phyloP scores from a whole-genome alignment of 73 alveolate genomes.

The Paramecium octaurelia region DNA sequence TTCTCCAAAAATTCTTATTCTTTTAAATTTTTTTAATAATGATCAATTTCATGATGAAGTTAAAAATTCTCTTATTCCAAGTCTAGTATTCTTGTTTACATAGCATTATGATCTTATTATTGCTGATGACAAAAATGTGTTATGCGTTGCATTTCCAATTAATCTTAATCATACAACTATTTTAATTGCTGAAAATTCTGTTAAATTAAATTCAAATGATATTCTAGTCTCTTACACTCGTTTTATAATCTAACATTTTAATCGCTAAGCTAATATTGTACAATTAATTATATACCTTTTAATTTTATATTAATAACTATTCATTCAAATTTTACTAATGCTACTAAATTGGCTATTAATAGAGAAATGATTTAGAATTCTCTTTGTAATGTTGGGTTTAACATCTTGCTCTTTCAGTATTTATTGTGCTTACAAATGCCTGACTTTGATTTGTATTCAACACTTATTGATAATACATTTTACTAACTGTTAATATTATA shows the following conservation, averaged over 20 bases:
- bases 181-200: background rate
- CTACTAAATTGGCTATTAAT: background rate
- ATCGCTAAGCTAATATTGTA: background rate
- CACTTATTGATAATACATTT: background rate
- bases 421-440: background rate
- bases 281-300: background rate
- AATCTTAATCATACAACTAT: background rate
- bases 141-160: background rate
- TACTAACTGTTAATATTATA: background rate
- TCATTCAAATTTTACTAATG: background rate
- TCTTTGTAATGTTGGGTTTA: background rate
- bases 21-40: background rate
- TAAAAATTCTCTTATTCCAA: background rate
- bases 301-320: background rate
- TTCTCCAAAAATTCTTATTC: background rate
- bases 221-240: background rate
- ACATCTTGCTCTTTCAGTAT: constrained; percentile 7
- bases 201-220: background rate
- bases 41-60: constrained; percentile 15
- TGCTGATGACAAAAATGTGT: background rate
- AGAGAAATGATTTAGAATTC: background rate
- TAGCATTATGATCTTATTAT: background rate
- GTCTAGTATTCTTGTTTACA: background rate
- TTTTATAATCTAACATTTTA: background rate
- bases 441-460: background rate